phyloP scores from a whole-genome alignment of 306 rosid species.

The Geum urbanum region DNA sequence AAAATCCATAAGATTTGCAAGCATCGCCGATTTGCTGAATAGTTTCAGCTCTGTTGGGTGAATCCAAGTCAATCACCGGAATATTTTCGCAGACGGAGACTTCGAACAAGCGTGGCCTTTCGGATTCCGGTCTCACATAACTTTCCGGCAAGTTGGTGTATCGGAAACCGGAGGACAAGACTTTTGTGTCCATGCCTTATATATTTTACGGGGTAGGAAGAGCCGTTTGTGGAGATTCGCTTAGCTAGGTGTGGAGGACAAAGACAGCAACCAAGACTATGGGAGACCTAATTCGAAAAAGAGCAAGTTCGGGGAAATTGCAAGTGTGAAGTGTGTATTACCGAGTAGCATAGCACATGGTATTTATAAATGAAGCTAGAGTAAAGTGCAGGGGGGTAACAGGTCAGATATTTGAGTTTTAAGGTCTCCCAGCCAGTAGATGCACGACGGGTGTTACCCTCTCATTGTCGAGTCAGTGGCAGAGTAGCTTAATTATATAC shows the following conservation, averaged over 20 bases:
- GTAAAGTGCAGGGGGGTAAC: too few relatives aligned
- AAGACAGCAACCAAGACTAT: not conserved
- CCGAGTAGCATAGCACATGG: not conserved
- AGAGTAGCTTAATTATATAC: too few relatives aligned
- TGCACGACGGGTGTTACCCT: too few relatives aligned
- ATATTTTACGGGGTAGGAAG: not conserved
- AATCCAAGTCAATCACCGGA: conserved; percentile 68
- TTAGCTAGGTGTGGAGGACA: not conserved
- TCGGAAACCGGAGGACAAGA: conserved; percentile 52
- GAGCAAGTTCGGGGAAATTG: not conserved
- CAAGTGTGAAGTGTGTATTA: not conserved
- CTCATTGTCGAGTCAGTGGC: too few relatives aligned
- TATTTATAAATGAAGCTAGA: not conserved
- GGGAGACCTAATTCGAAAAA: not conserved
- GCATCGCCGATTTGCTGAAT: conserved; percentile 51
- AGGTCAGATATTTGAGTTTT: too few relatives aligned
- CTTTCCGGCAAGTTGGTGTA: conserved; percentile 54
- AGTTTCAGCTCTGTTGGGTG: conserved; percentile 20
- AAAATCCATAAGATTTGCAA: conserved; percentile 67
- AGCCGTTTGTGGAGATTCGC: not conserved
- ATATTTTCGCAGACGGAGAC: conserved; percentile 55
- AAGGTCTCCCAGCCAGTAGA: too few relatives aligned
- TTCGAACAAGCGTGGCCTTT: conserved; percentile 62
- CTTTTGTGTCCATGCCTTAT: conserved; percentile 44
- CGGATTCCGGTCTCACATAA: conserved; percentile 77